A percentile compares a stretch with the other conserved stretches of the same genome.
Conservation (phyloP, 768 basidiomycete genomes). For the Boletus insuetus region DNA sequence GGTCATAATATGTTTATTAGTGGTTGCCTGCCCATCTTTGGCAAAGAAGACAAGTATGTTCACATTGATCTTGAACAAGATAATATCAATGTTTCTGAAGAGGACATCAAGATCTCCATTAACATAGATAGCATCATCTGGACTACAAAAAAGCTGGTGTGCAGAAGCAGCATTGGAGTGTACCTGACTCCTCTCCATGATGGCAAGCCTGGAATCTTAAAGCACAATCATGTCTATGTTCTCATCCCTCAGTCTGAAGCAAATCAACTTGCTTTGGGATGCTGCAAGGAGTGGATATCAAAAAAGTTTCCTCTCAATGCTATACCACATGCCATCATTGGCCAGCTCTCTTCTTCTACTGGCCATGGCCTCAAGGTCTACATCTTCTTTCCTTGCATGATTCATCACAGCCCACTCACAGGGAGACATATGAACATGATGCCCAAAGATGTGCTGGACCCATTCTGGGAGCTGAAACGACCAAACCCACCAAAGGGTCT, state of each 20-base stretch:
- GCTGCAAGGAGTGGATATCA: conserved; percentile 2
- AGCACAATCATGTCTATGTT: conserved; percentile 18
- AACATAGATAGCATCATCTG: conserved; percentile 9
- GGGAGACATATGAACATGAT: not conserved
- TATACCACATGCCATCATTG: conserved; percentile 7
- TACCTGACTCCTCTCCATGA: not conserved
- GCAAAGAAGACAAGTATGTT: not conserved
- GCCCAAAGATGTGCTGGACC: conserved; percentile 1
- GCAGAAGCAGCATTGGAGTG: not conserved
- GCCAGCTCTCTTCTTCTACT: not conserved
- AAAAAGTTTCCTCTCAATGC: conserved; percentile 3
- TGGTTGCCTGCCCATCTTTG: not conserved
- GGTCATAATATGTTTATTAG: not conserved
- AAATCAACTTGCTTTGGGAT: not conserved
- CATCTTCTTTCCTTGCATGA: conserved; percentile 11
- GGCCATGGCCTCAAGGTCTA: not conserved
- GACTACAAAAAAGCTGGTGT: not conserved
- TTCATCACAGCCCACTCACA: not conserved
- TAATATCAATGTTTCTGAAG: not conserved
- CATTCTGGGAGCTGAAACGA: too few species aligned
- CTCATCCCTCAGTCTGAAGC: conserved; percentile 10
- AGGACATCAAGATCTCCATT: not conserved
- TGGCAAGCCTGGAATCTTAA: not conserved
- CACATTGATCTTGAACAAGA: not conserved
- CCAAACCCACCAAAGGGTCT: too few species aligned